Evolutionary conservation across 306 rosid genomes (phyloP).

Genomic region (Prunus salicina): DNA sequence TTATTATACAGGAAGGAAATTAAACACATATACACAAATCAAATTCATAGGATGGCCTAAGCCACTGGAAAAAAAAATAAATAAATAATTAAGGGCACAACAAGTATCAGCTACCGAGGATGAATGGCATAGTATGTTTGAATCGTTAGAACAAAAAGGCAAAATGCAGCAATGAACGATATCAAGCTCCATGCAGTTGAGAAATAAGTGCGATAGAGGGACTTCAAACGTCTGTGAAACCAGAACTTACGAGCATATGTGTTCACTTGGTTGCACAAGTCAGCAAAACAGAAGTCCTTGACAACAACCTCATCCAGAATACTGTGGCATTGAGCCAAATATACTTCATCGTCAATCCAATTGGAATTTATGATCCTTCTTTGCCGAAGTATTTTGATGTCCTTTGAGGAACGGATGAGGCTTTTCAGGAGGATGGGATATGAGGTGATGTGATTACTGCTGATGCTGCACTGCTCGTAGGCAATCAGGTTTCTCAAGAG

Average conservation of each 20-base stretch:
- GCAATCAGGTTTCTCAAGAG: slow-evolving; percentile 36
- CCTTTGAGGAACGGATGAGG: slow-evolving; percentile 18
- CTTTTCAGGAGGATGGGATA: slow-evolving; percentile 33
- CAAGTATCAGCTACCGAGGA: background rate
- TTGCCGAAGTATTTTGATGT: slow-evolving; percentile 9
- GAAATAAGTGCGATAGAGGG: background rate
- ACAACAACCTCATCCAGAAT: slow-evolving; percentile 25
- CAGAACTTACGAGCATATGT: background rate
- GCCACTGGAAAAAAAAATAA: no score
- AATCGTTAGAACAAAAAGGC: background rate
- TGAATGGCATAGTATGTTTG: background rate
- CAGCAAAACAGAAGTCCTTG: slow-evolving; percentile 23
- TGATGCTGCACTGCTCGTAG: slow-evolving; percentile 34
- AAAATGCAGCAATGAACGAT: background rate
- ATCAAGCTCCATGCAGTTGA: background rate
- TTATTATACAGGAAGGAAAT: background rate
- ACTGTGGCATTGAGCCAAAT: slow-evolving; percentile 12
- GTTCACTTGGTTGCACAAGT: slow-evolving; percentile 10
- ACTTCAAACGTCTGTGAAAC: background rate
- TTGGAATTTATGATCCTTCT: background rate
- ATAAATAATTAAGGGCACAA: no score
- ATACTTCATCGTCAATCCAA: slow-evolving; percentile 5
- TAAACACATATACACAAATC: background rate
- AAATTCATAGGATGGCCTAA: background rate
- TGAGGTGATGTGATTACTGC: slow-evolving; percentile 32